phyloP scores from a whole-genome alignment of 257 asterid genomes.

The Nicotiana tomentosiformis region DNA sequence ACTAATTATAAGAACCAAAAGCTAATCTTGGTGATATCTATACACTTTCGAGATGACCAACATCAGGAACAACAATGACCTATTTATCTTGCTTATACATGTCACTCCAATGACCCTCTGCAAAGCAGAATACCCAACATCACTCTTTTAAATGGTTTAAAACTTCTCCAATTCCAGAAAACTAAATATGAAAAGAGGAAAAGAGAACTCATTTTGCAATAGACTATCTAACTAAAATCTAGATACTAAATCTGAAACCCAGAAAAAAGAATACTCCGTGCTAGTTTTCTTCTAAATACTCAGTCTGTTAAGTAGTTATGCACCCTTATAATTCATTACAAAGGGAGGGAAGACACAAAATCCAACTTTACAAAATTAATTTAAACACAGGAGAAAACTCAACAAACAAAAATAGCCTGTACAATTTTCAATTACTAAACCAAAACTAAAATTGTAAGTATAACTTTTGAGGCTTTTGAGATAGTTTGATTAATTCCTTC shows the following conservation, averaged over 20 bases:
- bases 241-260: not conserved
- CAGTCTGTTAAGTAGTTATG: not conserved
- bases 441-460: not conserved
- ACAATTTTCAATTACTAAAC: not conserved
- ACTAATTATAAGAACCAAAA: not conserved
- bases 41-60: not conserved
- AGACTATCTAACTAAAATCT: not conserved
- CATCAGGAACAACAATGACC: not conserved
- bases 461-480: not conserved
- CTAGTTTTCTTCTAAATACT: not conserved
- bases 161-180: not conserved
- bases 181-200: not conserved
- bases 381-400: not conserved
- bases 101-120: not conserved
- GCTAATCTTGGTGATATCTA: not conserved
- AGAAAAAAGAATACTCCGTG: not conserved
- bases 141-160: not conserved
- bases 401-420: not conserved
- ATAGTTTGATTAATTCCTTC: not conserved
- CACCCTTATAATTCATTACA: not conserved
- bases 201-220: not conserved
- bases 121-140: not conserved
- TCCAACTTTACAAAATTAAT: not conserved
- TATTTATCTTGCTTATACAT: not conserved
- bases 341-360: not conserved